A percentile compares a stretch with the other conserved stretches of the same genome.
Conservation (phyloP, 192 early-diverging fungal species). For the Entomortierella lignicola region DNA sequence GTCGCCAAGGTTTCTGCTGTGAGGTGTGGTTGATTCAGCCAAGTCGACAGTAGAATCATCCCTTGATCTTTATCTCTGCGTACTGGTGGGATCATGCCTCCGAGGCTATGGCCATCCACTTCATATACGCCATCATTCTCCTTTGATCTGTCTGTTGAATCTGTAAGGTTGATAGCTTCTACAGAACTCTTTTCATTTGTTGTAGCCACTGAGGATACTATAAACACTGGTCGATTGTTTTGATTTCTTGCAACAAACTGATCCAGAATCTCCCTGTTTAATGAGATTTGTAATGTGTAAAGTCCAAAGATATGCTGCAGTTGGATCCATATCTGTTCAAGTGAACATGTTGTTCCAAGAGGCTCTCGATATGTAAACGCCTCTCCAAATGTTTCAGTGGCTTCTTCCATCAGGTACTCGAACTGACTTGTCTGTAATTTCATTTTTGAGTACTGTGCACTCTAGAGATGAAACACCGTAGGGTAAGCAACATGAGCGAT, state of each 20-base stretch:
- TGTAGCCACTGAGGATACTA: neutral
- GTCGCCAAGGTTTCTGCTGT: constrained; percentile 19
- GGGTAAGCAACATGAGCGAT: neutral
- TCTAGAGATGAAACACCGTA: constrained; percentile 23
- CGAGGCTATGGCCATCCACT: neutral
- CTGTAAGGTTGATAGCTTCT: neutral
- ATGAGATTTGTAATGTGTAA: constrained; percentile 31
- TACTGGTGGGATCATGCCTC: constrained; percentile 10
- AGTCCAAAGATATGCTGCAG: constrained; percentile 23
- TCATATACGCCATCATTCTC: neutral
- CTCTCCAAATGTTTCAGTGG: constrained; percentile 52
- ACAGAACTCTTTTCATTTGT: neutral
- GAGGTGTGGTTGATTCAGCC: constrained; percentile 58
- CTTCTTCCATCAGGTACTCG: constrained; percentile 55
- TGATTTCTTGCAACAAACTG: constrained; percentile 27
- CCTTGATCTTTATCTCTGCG: constrained; percentile 49
- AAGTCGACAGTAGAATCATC: constrained; percentile 57
- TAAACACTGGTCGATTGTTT: constrained; percentile 9
- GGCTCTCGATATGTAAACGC: constrained; percentile 45
- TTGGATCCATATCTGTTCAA: constrained; percentile 53
- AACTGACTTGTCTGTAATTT: constrained; percentile 53
- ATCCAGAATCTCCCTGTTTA: constrained; percentile 41
- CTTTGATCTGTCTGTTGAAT: neutral
- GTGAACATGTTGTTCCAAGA: constrained; percentile 49
- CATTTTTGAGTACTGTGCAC: constrained; percentile 55